Evolutionary conservation across 177 flowering plant genomes (phyloP).

Genomic region (Vitis hybrid): DNA sequence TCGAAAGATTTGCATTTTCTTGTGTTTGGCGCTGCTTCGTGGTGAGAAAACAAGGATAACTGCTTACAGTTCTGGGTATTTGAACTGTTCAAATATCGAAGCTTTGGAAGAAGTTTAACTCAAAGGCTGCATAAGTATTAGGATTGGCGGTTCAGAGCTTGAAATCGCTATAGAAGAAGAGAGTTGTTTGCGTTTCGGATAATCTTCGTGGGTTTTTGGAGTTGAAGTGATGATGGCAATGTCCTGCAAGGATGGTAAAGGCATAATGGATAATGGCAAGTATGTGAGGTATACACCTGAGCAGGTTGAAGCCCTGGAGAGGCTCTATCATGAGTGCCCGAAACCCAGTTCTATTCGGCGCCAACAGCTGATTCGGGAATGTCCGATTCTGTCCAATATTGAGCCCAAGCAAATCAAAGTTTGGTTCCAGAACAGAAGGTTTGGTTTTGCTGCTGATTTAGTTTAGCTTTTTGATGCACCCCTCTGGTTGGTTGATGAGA

Average conservation of each 20-base stretch:
- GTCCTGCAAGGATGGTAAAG: constrained; percentile 87
- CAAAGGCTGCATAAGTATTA: no score
- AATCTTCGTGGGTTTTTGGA: constrained; percentile 14
- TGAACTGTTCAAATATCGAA: no score
- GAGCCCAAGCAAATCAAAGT: constrained; percentile 99
- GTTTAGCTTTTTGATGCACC: background rate
- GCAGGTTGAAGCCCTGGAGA: constrained; percentile 99
- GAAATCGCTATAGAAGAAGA: no score
- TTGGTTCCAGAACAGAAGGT: constrained; percentile 99
- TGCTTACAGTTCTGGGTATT: constrained; percentile 7
- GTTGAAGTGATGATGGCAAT: constrained; percentile 54
- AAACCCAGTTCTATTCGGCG: constrained; percentile 94
- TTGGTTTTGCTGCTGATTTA: background rate
- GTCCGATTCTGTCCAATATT: constrained; percentile 91
- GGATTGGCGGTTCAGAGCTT: no score
- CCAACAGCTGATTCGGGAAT: constrained; percentile 91
- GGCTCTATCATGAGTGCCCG: constrained; percentile 95
- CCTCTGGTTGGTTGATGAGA: constrained; percentile 2
- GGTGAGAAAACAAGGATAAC: constrained; percentile 18
- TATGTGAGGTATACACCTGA: constrained; percentile 97
- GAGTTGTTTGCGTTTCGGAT: constrained; percentile 3
- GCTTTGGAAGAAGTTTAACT: no score
- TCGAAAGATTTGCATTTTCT: constrained; percentile 33
- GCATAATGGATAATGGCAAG: constrained; percentile 77
- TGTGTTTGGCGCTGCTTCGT: constrained; percentile 40